Base-by-base conservation (phyloP, 1,139 yeast species). In the Candida labiduridarum region DNA sequence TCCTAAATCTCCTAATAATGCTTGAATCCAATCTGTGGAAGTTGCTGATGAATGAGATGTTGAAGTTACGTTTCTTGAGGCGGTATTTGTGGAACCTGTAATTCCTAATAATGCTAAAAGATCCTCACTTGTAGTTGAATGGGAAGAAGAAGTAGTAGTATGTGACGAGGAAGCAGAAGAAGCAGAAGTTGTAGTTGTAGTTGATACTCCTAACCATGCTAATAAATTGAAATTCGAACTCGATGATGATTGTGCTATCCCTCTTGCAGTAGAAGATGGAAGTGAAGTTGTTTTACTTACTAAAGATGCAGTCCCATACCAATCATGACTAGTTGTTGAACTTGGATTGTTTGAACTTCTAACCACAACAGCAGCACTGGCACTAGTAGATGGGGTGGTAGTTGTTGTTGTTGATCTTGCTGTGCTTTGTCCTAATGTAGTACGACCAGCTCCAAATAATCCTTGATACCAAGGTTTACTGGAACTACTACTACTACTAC, bases 341-440 rank as follows among this genome's bases (percentile, higher is more conserved):
- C 7, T 38, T 6, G 14, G 16, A 8, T 33, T 33, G 15, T 30
- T 15, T 25, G 43, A 22, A 15, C 33, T 22, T 4, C 43, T 40
- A n/a, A 29, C 14, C 16, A 8, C 14, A 4, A 12, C 29, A 6
- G 43, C 7, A 10, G 31, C 6, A n/a, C n/a, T 40, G 14, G 22
- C 34, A 25, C 15, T 40, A 7, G 19, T 7, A 15, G 16, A 27
- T n/a, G 43, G 15, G 3, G 44, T 11, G 10, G 33, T 12, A 29
- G 45, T 31, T 22, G 38, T 35, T 10, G 47, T 29, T 25, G 42
- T 4, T 36, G 47, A 7, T 10, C 30, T 41, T 31, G 45, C 39
- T 16, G 44, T 45, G n/a, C 27, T n/a, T 46, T 46, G 25, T 38
- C 45, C 42, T 27, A 47, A 43, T 25, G 49, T 47, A 12, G 49